Conservation (phyloP, 495 filamentous ascomycete genomes). For the Penicillium paradoxum region DNA sequence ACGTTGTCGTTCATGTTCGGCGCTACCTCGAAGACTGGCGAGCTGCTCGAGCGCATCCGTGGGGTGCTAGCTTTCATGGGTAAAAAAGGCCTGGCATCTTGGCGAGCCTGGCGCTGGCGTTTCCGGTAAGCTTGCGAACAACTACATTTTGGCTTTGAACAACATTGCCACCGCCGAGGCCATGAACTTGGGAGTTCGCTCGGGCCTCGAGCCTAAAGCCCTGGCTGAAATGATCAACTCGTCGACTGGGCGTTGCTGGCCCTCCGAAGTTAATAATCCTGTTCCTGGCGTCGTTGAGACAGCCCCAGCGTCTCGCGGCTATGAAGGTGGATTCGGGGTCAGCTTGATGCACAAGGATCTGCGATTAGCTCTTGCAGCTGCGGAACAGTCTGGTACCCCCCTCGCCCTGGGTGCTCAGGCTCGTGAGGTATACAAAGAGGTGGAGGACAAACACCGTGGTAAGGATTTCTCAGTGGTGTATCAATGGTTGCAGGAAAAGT, state of each 20-base stretch:
- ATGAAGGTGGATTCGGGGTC: constrained; percentile 78
- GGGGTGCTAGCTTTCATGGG: constrained; percentile 74
- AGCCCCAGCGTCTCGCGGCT: constrained; percentile 68
- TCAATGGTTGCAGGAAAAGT: constrained; percentile 55
- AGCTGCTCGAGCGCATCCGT: constrained; percentile 56
- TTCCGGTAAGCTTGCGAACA: constrained; percentile 85
- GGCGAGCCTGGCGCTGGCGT: constrained; percentile 76
- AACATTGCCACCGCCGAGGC: constrained; percentile 91
- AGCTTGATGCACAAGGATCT: constrained; percentile 83
- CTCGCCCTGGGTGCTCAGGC: constrained; percentile 62
- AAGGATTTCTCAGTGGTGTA: constrained; percentile 87
- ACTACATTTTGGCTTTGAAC: constrained; percentile 85
- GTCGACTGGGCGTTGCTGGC: constrained; percentile 86
- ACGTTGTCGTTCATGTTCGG: constrained; percentile 87
- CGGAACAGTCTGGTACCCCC: constrained; percentile 59
- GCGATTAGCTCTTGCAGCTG: constrained; percentile 66
- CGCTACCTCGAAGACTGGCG: constrained; percentile 40
- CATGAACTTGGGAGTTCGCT: constrained; percentile 83
- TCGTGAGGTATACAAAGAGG: constrained; percentile 61
- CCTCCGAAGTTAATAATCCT: constrained; percentile 87
- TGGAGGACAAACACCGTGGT: constrained; percentile 55
- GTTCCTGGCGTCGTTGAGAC: constrained; percentile 76
- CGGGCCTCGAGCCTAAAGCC: constrained; percentile 75
- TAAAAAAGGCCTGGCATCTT: constrained; percentile 71
- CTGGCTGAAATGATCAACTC: constrained; percentile 78